These are phyloP conservation scores for Didymella pomorum DNA, from an alignment of 2,329 filamentous ascomycete species.

Conservation along the genomic window DNA sequence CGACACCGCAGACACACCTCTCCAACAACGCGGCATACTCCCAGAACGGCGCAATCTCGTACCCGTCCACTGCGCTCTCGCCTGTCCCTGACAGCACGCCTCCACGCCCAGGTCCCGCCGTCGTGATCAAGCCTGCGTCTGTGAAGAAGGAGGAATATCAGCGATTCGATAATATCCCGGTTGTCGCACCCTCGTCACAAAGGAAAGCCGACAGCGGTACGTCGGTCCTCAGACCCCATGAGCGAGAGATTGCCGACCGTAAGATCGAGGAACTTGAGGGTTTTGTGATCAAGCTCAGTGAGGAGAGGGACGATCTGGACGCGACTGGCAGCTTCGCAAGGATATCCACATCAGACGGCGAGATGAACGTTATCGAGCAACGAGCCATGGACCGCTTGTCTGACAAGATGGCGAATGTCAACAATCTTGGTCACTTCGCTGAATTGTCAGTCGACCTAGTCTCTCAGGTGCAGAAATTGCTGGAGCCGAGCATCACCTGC, in stretches of 20 bases:
- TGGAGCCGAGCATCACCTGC: constrained; percentile 75
- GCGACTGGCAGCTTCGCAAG: constrained; percentile 65
- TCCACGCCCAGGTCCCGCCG: constrained; percentile 50
- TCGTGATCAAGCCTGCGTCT: constrained; percentile 58
- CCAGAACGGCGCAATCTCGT: constrained; percentile 28
- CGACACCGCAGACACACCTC: constrained; percentile 19
- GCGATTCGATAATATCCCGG: constrained; percentile 48
- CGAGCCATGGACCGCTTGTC: constrained; percentile 76
- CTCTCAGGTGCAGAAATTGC: constrained; percentile 77
- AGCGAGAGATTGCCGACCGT: constrained; percentile 80
- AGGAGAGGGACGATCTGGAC: constrained; percentile 75
- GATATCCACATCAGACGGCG: constrained; percentile 62
- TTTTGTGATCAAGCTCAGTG: constrained; percentile 75
- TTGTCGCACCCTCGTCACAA: constrained; percentile 46
- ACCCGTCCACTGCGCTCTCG: constrained; percentile 26
- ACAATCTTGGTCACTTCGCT: constrained; percentile 71
- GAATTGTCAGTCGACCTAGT: constrained; percentile 79
- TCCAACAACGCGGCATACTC: constrained; percentile 24
- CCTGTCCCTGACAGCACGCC: constrained; percentile 28
- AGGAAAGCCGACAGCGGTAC: constrained; percentile 68
- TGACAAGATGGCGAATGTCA: constrained; percentile 74
- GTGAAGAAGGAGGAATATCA: constrained; percentile 53
- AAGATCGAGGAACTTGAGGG: constrained; percentile 75
- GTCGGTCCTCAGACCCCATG: constrained; percentile 72
- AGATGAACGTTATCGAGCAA: constrained; percentile 71